Percentiles rank a stretch among this genome's conserved stretches.
Conservation (phyloP, 331 rosid species). For the Rhamnella rubrinervis region DNA sequence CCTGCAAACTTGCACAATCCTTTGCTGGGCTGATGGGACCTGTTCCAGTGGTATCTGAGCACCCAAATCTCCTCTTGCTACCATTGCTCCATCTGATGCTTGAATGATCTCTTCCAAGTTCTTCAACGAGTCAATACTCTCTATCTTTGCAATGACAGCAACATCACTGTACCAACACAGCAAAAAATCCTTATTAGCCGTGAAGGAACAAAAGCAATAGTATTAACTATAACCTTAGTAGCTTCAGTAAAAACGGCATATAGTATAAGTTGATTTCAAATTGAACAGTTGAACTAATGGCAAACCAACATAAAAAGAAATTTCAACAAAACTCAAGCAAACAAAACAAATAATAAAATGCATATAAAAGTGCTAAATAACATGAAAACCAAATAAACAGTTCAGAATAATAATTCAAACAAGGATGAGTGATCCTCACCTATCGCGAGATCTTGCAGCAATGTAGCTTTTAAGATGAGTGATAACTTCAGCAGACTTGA, state of each 20-base stretch:
- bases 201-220: background rate
- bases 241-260: background rate
- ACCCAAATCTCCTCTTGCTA: constrained; percentile 98
- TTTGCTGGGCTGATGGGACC: constrained; percentile 95
- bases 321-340: background rate
- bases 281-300: background rate
- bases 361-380: background rate
- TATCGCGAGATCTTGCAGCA: constrained; percentile 84
- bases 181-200: constrained; percentile 2
- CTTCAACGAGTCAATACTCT: constrained; percentile 91
- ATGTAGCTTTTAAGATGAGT: constrained; percentile 91
- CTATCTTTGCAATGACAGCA: constrained; percentile 86
- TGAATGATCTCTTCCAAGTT: constrained; percentile 89
- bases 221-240: background rate
- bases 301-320: background rate
- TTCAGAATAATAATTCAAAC: background rate
- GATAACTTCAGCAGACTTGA: constrained; percentile 93
- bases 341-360: background rate
- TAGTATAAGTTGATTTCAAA: background rate
- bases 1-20: constrained; percentile 89
- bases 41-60: constrained; percentile 99
- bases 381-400: background rate
- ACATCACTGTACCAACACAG: constrained; percentile 62
- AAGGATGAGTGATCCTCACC: constrained; percentile 37
- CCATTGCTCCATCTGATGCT: constrained; percentile 99